phyloP scores from a whole-genome alignment of 2,329 filamentous ascomycete genomes.

The Aspergillus proliferans region DNA sequence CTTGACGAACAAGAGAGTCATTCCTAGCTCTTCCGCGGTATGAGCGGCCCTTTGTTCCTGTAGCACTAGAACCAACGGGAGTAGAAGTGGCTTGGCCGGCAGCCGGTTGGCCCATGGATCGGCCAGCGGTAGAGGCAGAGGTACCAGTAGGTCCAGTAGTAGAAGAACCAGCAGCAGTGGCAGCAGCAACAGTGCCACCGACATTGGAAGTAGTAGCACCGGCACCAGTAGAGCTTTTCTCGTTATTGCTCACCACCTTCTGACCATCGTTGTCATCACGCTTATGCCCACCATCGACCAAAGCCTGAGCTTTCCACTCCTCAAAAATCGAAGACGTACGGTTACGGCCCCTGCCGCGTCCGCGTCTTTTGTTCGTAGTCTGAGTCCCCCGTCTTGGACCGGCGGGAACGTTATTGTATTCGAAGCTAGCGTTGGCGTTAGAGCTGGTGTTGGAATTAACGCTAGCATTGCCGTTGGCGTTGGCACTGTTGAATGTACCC shows the following conservation, averaged over 20 bases:
- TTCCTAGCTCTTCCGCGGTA: neutral
- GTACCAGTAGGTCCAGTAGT: neutral
- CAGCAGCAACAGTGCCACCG: neutral
- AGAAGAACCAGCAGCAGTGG: neutral
- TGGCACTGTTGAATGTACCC: neutral
- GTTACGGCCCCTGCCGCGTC: neutral
- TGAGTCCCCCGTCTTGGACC: neutral
- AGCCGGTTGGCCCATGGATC: neutral
- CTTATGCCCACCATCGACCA: neutral
- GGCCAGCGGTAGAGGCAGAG: neutral
- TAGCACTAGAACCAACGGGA: neutral
- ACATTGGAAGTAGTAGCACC: neutral
- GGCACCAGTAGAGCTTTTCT: neutral
- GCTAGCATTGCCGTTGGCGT: too few species aligned
- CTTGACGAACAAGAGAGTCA: neutral
- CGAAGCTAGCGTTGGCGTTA: neutral
- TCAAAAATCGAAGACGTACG: conserved; percentile 11
- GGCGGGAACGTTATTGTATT: too few species aligned
- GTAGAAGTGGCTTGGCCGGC: neutral
- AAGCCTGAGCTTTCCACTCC: conserved; percentile 12
- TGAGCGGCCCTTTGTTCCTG: neutral
- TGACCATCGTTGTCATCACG: neutral
- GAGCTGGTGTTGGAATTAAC: neutral
- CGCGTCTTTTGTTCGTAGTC: neutral
- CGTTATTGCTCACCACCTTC: neutral